A percentile compares a stretch with the other conserved stretches of the same genome.
phyloP scores from a whole-genome alignment of 352 stramenopile genomes.

The Phytophthora idaei region DNA sequence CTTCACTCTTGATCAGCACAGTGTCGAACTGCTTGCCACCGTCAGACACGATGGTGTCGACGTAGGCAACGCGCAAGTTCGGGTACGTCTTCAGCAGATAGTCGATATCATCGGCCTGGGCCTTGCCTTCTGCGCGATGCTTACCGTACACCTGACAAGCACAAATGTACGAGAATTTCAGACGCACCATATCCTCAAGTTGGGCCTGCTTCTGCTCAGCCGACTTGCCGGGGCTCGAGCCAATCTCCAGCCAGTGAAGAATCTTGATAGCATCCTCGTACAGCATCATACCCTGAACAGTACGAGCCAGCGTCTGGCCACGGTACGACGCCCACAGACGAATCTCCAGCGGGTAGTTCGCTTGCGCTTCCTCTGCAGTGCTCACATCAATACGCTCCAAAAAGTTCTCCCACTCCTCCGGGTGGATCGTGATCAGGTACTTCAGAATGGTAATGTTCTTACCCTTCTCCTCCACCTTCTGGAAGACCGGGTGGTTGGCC shows the following conservation, averaged over 20 bases:
- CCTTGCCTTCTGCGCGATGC: conserved; percentile 68
- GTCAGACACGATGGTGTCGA: conserved; percentile 62
- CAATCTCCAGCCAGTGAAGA: conserved; percentile 82
- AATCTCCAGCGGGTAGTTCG: conserved; percentile 72
- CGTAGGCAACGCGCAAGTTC: conserved; percentile 82
- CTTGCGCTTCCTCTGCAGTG: conserved; percentile 63
- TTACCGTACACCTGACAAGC: conserved; percentile 87
- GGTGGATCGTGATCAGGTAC: conserved; percentile 81
- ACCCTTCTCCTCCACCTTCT: conserved; percentile 73
- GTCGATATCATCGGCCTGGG: conserved; percentile 76
- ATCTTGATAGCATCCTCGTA: conserved; percentile 88
- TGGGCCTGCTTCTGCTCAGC: conserved; percentile 77
- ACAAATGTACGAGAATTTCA: conserved; percentile 88
- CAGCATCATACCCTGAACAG: conserved; percentile 83
- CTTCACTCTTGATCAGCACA: conserved; percentile 75
- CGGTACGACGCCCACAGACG: conserved; percentile 80
- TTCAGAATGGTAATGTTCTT: conserved; percentile 87
- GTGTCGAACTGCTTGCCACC: conserved; percentile 57
- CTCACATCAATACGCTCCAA: conserved; percentile 75
- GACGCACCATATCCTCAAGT: conserved; percentile 78
- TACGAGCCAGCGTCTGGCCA: conserved; percentile 76
- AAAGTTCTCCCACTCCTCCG: conserved; percentile 83
- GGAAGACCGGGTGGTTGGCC: conserved; percentile 73
- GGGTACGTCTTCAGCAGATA: conserved; percentile 78
- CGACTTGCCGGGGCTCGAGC: conserved; percentile 63